Evolutionary conservation across 495 filamentous ascomycete genomes (phyloP), one percentile per base, ranked within the genome.

Genomic region (Penicillium verhagenii): DNA sequence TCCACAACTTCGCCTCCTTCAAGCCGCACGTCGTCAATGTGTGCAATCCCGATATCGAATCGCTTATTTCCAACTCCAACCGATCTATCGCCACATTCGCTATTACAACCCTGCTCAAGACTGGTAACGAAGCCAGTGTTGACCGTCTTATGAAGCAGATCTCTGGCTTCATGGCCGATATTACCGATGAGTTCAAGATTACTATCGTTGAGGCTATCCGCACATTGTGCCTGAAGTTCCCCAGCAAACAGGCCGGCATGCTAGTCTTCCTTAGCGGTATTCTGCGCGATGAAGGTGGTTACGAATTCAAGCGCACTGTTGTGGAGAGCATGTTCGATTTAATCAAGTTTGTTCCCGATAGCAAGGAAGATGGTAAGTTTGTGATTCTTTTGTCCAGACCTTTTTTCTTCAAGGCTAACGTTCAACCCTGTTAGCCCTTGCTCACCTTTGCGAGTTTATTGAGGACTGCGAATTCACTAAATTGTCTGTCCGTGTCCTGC

Each of bases 401-500:
- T 16, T 44, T 6, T 6, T 19, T 18, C 47, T 24, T 47, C 19
- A 56, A 24, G 13, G 24, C 53, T 54, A 55, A 50, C 33, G 1
- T 13, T 35, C n/a, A 51, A 83, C 1, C n/a, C 1, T 25, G 8
- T 2, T 42, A 53, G 92, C 95, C 19, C 84, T 99, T 31, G 91
- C 92, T 13, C 94, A 97, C 67, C 84, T 99, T 14, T 97, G 93
- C 74, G 94, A 99, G 67, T 99, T 99, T 71, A 97, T 99, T 58
- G 94, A 99, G 71, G 94, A 99, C 68, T 99, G 94, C 79, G 94
- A 99, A 65, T 99, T 97, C 71, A 97, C 94, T 16, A 99, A 99
- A 74, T 82, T 99, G 49, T 93, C 95, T 31, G 93, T 99, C 45
- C 85, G 95, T 40, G 91, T 97, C 56, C 76, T 99, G 33, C 93